These are phyloP conservation scores for Porpolomopsis calyptriformis DNA, from an alignment of 768 basidiomycete genomes.

Conservation along the genomic window DNA sequence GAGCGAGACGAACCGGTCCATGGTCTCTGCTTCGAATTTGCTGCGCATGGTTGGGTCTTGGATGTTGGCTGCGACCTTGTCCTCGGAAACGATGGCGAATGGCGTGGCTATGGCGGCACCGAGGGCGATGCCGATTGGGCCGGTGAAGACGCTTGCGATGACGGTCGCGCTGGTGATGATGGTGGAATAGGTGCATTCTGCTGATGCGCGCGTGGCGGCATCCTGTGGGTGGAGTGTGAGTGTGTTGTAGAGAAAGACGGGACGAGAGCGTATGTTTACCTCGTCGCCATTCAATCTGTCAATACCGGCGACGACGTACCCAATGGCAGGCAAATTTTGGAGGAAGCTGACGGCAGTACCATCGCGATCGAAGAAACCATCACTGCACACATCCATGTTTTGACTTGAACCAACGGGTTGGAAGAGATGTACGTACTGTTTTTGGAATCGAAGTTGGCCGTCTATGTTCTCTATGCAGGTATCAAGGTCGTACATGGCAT, in stretches of 20 bases:
- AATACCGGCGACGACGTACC: background rate
- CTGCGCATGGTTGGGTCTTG: background rate
- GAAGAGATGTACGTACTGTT: background rate
- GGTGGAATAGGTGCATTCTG: conserved; percentile 3
- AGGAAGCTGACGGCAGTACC: background rate
- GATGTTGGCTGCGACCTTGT: background rate
- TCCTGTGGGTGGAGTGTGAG: background rate
- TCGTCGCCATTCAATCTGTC: conserved; percentile 1
- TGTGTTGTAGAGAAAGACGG: background rate
- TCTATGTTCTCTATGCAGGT: conserved; percentile 3
- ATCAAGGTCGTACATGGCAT: conserved; percentile 2
- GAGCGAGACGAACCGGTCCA: conserved; percentile 1
- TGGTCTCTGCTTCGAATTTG: conserved; percentile 1
- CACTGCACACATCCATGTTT: background rate
- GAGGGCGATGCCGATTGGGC: conserved; percentile 4
- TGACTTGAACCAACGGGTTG: background rate
- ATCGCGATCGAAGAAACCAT: conserved; percentile 3
- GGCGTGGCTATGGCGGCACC: background rate
- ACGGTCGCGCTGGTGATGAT: conserved; percentile 1
- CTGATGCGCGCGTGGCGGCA: conserved; percentile 1
- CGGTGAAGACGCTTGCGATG: conserved; percentile 1
- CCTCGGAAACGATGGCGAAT: conserved; percentile 3
- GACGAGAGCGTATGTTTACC: background rate
- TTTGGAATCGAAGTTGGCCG: conserved; percentile 1
- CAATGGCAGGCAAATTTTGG: conserved; percentile 1